Conservation (phyloP, 768 basidiomycete genomes). For the Boletus vinaceobasis region DNA sequence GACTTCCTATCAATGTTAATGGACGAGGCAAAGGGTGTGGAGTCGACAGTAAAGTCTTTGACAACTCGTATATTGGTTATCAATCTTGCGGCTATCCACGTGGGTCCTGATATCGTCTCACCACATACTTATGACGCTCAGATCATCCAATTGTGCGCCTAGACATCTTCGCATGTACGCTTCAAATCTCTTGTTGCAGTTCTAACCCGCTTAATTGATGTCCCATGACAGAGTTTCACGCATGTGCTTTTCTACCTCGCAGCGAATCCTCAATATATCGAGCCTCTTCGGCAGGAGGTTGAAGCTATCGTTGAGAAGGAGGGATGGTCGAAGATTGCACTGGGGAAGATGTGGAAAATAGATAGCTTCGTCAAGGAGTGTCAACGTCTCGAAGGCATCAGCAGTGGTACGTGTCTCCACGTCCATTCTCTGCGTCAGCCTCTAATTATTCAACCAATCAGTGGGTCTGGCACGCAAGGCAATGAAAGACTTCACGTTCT, state of each 20-base stretch:
- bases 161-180: neutral
- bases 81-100: neutral
- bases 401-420: slow-evolving; percentile 20
- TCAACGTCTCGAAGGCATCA: slow-evolving; percentile 5
- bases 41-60: slow-evolving; percentile 20
- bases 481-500: slow-evolving; percentile 33
- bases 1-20: slow-evolving; percentile 34
- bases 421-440: neutral
- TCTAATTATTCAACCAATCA: too few species aligned
- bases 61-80: neutral
- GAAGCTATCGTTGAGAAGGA: neutral
- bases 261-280: slow-evolving; percentile 32
- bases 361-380: slow-evolving; percentile 36
- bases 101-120: neutral
- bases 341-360: slow-evolving; percentile 33
- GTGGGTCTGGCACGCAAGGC: slow-evolving; percentile 30
- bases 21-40: slow-evolving; percentile 19
- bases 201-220: neutral
- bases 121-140: neutral
- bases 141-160: too few species aligned
- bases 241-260: slow-evolving; percentile 36
- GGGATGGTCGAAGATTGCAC: slow-evolving; percentile 3
- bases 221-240: slow-evolving; percentile 16
- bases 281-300: slow-evolving; percentile 30
- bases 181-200: too few species aligned